Percentiles rank a stretch among this genome's conserved stretches.
Conservation (phyloP, 352 stramenopile genomes). For the Peronospora belbahrii region DNA sequence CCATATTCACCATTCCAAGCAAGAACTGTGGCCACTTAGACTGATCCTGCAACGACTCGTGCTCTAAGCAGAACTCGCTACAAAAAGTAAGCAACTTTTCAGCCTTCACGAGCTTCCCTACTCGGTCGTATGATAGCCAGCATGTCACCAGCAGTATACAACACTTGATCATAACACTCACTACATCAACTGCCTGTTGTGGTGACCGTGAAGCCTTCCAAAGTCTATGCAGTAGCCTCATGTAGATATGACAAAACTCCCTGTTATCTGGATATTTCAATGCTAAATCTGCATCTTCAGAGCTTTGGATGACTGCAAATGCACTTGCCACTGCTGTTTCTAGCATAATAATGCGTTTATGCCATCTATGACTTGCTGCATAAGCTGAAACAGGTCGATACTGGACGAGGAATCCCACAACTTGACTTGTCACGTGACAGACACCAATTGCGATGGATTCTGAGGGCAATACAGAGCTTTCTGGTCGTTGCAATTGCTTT, state of each 20-base stretch:
- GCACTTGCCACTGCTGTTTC: conserved; percentile 17
- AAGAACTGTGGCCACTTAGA: conserved; percentile 37
- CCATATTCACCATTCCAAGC: conserved; percentile 29
- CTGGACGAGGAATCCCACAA: conserved; percentile 13
- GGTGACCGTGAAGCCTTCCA: background rate
- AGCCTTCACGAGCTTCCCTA: conserved; percentile 8
- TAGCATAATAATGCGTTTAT: conserved; percentile 19
- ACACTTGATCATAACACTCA: conserved; percentile 15
- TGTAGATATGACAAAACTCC: conserved; percentile 18
- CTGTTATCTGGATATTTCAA: conserved; percentile 6
- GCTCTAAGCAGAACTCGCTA: conserved; percentile 10
- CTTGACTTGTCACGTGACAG: conserved; percentile 22
- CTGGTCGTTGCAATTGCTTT: conserved; percentile 10
- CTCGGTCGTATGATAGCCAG: conserved; percentile 30
- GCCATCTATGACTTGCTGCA: conserved; percentile 15
- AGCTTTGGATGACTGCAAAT: background rate
- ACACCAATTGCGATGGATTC: conserved; percentile 7
- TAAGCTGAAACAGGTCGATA: conserved; percentile 6
- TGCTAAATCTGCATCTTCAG: background rate
- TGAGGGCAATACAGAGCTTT: background rate
- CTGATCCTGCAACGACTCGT: background rate
- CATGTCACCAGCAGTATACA: conserved; percentile 22
- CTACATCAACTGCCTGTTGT: background rate
- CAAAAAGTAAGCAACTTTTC: conserved; percentile 21
- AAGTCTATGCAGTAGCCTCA: conserved; percentile 12